A percentile compares a stretch with the other conserved stretches of the same genome.
These are phyloP conservation scores for Solanum hybrid DNA, from an alignment of 305 asterid species.

Conservation along the genomic window DNA sequence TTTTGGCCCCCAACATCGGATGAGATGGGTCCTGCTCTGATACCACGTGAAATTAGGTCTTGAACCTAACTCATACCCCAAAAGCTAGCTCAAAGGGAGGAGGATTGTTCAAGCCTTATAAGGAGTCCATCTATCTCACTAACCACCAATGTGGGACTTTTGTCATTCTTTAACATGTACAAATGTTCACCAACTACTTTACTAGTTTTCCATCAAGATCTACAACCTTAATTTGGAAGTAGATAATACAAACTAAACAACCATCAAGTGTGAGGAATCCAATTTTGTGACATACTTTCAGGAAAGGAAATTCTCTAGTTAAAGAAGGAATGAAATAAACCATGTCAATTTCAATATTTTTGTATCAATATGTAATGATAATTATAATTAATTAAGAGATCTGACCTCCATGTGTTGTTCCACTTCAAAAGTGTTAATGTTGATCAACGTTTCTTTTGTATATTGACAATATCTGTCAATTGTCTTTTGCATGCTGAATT, in stretches of 20 bases:
- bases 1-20: not conserved
- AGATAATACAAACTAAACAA: not conserved
- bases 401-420: not conserved
- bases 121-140: too few species aligned
- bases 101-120: too few species aligned
- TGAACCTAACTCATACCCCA: too few species aligned
- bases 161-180: not conserved
- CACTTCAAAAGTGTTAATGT: not conserved
- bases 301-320: not conserved
- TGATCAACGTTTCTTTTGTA: constrained; percentile 8
- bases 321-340: not conserved
- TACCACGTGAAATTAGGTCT: too few species aligned
- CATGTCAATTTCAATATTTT: not conserved
- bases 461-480: constrained; percentile 24
- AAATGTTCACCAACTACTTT: not conserved
- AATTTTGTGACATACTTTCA: not conserved
- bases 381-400: not conserved
- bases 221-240: not conserved
- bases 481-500: constrained; percentile 29
- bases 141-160: too few species aligned
- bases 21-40: not conserved
- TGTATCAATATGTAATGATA: not conserved
- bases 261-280: not conserved
- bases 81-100: too few species aligned
- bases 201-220: not conserved